Evolutionary conservation across 2,329 filamentous ascomycete species (phyloP).

Genomic region (Claviceps paspali): DNA sequence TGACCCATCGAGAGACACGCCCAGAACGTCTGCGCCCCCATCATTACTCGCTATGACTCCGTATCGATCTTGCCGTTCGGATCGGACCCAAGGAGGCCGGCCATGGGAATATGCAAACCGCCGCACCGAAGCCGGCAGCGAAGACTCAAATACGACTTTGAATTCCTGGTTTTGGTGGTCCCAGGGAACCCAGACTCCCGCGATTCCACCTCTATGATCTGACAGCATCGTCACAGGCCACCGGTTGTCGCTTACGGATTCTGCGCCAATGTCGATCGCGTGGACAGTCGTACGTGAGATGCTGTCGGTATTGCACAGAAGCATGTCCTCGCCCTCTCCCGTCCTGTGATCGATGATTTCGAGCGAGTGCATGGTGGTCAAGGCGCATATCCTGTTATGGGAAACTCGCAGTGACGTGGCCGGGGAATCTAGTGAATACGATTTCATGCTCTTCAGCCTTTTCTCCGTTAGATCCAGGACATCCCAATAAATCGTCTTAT

Average conservation of each 20-base stretch:
- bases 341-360: conserved; percentile 35
- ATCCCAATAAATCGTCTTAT: conserved; percentile 40
- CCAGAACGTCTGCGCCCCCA: conserved; percentile 40
- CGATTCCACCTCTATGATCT: conserved; percentile 29
- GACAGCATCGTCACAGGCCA: conserved; percentile 32
- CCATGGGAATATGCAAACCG: conserved; percentile 38
- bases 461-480: conserved; percentile 34
- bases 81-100: conserved; percentile 34
- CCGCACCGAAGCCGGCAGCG: conserved; percentile 39
- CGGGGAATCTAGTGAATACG: conserved; percentile 35
- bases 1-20: conserved; percentile 53
- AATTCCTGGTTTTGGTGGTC: conserved; percentile 25
- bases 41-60: conserved; percentile 26
- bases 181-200: conserved; percentile 36
- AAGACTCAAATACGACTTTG: conserved; percentile 37
- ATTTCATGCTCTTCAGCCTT: conserved; percentile 31
- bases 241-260: conserved; percentile 10
- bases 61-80: conserved; percentile 20
- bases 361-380: conserved; percentile 40
- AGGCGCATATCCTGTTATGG: conserved; percentile 31
- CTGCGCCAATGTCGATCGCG: conserved; percentile 28
- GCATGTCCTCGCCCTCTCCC: conserved; percentile 20
- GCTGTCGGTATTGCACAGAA: conserved; percentile 29
- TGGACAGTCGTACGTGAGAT: conserved; percentile 28
- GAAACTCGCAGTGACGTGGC: conserved; percentile 33